phyloP scores from a whole-genome alignment of 2,329 filamentous ascomycete genomes.

The Trichoderma atroviride region DNA sequence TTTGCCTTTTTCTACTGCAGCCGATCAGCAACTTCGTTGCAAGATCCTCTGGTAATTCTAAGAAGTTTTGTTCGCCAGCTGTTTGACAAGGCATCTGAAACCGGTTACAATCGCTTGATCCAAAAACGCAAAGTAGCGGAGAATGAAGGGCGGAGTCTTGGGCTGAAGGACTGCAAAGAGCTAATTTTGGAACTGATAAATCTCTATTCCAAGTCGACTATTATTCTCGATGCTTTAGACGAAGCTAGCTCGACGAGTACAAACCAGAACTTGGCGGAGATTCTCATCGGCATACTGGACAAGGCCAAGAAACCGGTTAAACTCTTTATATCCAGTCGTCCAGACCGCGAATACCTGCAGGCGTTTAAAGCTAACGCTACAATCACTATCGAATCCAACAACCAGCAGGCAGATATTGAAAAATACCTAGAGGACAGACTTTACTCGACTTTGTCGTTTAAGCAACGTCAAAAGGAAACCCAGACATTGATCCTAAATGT shows the following conservation, averaged over 20 bases:
- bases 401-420: conserved; percentile 30
- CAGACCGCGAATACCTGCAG: conserved; percentile 25
- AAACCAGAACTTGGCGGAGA: conserved; percentile 23
- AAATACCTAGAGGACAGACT: conserved; percentile 25
- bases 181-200: conserved; percentile 25
- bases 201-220: conserved; percentile 23
- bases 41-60: conserved; percentile 26
- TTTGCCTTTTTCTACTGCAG: conserved; percentile 32
- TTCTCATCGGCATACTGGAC: conserved; percentile 20
- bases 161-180: conserved; percentile 23
- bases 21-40: conserved; percentile 19
- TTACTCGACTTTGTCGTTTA: conserved; percentile 3
- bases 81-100: neutral
- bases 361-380: conserved; percentile 21
- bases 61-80: conserved; percentile 30
- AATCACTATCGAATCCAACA: conserved; percentile 25
- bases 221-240: conserved; percentile 30
- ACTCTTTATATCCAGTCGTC: conserved; percentile 30
- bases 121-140: conserved; percentile 13
- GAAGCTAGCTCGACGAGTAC: conserved; percentile 27
- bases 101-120: neutral
- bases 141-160: conserved; percentile 7
- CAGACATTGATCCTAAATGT: neutral
- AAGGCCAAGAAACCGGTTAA: conserved; percentile 27
- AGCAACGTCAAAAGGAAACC: neutral